A percentile compares a stretch with the other conserved stretches of the same genome.
These are phyloP conservation scores for Septoria linicola DNA, from an alignment of 2,329 filamentous ascomycete species.

Conservation along the genomic window DNA sequence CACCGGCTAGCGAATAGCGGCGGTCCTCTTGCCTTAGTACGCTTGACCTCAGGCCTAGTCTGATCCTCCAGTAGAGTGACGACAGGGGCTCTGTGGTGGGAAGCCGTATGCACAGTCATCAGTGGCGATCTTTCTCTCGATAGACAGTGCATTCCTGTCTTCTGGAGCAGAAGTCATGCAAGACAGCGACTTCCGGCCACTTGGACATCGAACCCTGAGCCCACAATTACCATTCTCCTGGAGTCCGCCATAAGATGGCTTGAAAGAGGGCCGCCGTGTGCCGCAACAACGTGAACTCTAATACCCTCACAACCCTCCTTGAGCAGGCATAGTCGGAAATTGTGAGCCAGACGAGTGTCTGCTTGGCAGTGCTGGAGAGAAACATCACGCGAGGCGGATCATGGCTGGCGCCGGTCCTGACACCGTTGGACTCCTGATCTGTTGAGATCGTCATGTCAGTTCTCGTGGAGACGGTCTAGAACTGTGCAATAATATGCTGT, in stretches of 20 bases:
- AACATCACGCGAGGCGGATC: neutral
- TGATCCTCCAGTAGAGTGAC: conserved; percentile 2
- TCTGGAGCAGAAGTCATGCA: neutral
- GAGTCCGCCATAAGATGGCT: neutral
- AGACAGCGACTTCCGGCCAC: conserved; percentile 2
- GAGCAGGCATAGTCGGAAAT: conserved; percentile 4
- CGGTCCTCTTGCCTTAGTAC: conserved; percentile 9
- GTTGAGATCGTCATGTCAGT: neutral
- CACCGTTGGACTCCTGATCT: neutral
- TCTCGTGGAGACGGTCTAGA: conserved; percentile 6
- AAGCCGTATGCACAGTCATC: neutral
- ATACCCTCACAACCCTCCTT: neutral
- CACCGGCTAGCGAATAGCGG: conserved; percentile 7
- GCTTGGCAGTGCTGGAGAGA: neutral
- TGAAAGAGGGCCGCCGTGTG: neutral
- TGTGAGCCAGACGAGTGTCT: neutral
- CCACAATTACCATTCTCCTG: neutral
- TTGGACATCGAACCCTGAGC: neutral
- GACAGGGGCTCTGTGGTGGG: conserved; percentile 2
- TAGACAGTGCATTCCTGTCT: neutral
- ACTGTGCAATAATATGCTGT: neutral
- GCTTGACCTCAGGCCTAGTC: neutral
- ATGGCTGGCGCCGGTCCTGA: neutral
- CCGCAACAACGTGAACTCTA: conserved; percentile 4
- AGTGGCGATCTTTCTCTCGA: conserved; percentile 1